phyloP scores from a whole-genome alignment of 2,329 filamentous ascomycete species.

The Diplodia sapinea region DNA sequence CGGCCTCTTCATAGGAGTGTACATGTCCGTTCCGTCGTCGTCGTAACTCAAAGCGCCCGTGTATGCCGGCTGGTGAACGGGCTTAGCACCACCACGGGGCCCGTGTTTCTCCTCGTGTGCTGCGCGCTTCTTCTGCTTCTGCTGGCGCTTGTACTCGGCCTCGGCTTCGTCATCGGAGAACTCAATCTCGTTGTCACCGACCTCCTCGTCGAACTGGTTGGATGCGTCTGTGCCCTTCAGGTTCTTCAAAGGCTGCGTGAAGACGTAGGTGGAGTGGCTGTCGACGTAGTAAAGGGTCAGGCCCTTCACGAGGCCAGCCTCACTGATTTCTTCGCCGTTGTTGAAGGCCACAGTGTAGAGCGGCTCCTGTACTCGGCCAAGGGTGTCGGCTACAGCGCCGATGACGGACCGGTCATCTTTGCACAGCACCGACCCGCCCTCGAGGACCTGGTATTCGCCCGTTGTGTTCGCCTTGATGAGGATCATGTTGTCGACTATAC shows the following conservation, averaged over 20 bases:
- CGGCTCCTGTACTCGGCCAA: slow-evolving; percentile 85
- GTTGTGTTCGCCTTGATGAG: slow-evolving; percentile 79
- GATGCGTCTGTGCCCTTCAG: slow-evolving; percentile 92
- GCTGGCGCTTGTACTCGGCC: slow-evolving; percentile 69
- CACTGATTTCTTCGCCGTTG: slow-evolving; percentile 69
- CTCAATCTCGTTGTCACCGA: slow-evolving; percentile 83
- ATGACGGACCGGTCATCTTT: slow-evolving; percentile 75
- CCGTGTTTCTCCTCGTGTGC: slow-evolving; percentile 34
- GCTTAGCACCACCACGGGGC: slow-evolving; percentile 2
- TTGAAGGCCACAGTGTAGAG: slow-evolving; percentile 83
- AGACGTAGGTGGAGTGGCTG: slow-evolving; percentile 79
- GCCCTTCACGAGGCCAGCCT: slow-evolving; percentile 70
- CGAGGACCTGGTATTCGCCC: slow-evolving; percentile 84
- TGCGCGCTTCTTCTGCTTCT: slow-evolving; percentile 65
- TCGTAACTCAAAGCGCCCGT: slow-evolving; percentile 50
- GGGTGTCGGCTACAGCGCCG: slow-evolving; percentile 81
- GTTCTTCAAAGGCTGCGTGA: slow-evolving; percentile 79
- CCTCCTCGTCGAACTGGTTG: slow-evolving; percentile 93
- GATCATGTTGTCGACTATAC: slow-evolving; percentile 77
- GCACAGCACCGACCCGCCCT: slow-evolving; percentile 83
- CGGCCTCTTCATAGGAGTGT: slow-evolving; percentile 55
- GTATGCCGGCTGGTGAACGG: slow-evolving; percentile 29
- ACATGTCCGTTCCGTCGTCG: slow-evolving; percentile 54
- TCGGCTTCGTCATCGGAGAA: slow-evolving; percentile 98
- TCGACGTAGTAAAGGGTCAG: slow-evolving; percentile 80